Conservation (phyloP, 1,284 basidiomycete genomes). For the Microstroma glucosiphilum region DNA sequence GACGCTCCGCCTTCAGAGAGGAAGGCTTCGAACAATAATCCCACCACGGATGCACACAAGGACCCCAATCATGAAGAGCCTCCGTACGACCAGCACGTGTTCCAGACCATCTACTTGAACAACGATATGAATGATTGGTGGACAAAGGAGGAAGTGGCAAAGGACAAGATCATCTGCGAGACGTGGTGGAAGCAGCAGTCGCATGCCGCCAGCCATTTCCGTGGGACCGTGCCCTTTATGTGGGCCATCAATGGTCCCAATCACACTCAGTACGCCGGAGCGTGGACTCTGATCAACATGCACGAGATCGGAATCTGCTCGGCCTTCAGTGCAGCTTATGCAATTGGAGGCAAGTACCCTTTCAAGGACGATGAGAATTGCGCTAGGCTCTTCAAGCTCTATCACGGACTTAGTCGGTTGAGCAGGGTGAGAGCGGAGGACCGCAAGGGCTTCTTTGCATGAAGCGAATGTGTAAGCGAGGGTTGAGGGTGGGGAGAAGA, state of each 20-base stretch:
- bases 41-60: conserved; percentile 7
- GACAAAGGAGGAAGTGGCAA: conserved; percentile 58
- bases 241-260: conserved; percentile 60
- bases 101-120: conserved; percentile 64
- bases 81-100: conserved; percentile 56
- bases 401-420: conserved; percentile 54
- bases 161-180: conserved; percentile 57
- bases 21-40: conserved; percentile 13
- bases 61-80: conserved; percentile 20
- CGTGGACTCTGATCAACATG: conserved; percentile 56
- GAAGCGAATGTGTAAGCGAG: too few relatives aligned
- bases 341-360: conserved; percentile 58
- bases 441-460: conserved; percentile 44
- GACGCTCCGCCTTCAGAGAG: conserved; percentile 29
- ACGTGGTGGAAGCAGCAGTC: conserved; percentile 64
- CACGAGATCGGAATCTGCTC: conserved; percentile 61
- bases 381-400: conserved; percentile 56
- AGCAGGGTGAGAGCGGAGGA: conserved; percentile 43
- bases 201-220: conserved; percentile 61
- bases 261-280: conserved; percentile 52
- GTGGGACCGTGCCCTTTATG: conserved; percentile 59
- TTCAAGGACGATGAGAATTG: conserved; percentile 51
- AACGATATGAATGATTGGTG: conserved; percentile 56
- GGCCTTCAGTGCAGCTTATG: conserved; percentile 61
- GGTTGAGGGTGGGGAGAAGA: too few relatives aligned